These are phyloP conservation scores for Hypoxylon sp. DNA, from an alignment of 2,329 filamentous ascomycete species.

Conservation along the genomic window DNA sequence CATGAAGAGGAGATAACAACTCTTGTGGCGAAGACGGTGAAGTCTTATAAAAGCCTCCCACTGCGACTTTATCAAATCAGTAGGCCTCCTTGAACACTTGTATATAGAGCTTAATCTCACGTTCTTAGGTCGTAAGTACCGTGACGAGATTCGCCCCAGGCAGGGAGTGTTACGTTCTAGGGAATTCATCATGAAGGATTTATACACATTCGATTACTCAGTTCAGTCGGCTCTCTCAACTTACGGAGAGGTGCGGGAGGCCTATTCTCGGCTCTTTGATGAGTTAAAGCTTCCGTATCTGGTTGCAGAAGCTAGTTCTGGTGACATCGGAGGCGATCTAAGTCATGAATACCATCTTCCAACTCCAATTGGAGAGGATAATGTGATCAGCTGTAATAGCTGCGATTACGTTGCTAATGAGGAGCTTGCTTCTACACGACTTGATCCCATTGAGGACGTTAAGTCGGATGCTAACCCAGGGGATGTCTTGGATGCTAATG, in stretches of 20 bases:
- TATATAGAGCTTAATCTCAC: slow-evolving; percentile 29
- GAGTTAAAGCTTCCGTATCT: slow-evolving; percentile 87
- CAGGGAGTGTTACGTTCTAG: slow-evolving; percentile 89
- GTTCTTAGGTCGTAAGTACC: slow-evolving; percentile 84
- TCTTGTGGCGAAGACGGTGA: slow-evolving; percentile 79
- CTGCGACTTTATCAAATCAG: slow-evolving; percentile 91
- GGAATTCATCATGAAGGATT: slow-evolving; percentile 98
- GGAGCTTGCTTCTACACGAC: slow-evolving; percentile 75
- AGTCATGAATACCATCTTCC: slow-evolving; percentile 96
- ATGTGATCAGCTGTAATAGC: slow-evolving; percentile 78
- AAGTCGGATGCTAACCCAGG: background rate
- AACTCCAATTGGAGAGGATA: slow-evolving; percentile 86
- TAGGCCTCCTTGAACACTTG: slow-evolving; percentile 57
- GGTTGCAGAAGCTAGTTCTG: slow-evolving; percentile 90
- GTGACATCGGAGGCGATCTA: slow-evolving; percentile 93
- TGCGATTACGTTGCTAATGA: slow-evolving; percentile 89
- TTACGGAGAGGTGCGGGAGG: slow-evolving; percentile 79
- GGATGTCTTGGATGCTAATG: slow-evolving; percentile 41
- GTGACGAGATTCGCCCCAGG: slow-evolving; percentile 90
- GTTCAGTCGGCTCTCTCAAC: slow-evolving; percentile 79
- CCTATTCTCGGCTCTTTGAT: slow-evolving; percentile 83
- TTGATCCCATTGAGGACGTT: slow-evolving; percentile 13
- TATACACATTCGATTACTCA: slow-evolving; percentile 92
- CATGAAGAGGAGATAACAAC: slow-evolving; percentile 97
- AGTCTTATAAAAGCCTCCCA: slow-evolving; percentile 89